phyloP scores from a whole-genome alignment of 1,284 basidiomycete genomes.

The Apiotrichum siamense region DNA sequence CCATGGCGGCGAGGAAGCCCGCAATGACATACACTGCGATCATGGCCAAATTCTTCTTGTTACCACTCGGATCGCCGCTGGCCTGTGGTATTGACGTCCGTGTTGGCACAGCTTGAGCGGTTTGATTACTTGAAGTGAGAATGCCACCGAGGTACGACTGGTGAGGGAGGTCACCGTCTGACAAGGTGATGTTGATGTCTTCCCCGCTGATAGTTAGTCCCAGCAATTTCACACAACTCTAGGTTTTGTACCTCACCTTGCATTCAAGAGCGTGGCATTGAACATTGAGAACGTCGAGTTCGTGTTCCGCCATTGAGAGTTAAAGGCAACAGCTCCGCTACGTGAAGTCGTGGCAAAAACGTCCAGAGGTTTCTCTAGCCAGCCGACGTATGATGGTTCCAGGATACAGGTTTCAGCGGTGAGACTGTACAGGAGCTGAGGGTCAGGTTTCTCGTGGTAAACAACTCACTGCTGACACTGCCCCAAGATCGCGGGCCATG shows the following conservation, averaged over 20 bases:
- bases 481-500: slow-evolving; percentile 66
- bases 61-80: slow-evolving; percentile 3
- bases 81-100: slow-evolving; percentile 4
- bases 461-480: slow-evolving; percentile 61
- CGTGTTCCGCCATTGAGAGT: slow-evolving; percentile 55
- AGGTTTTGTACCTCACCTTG: slow-evolving; percentile 31
- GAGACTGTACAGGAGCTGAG: slow-evolving; percentile 67
- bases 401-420: slow-evolving; percentile 66
- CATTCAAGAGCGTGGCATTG: slow-evolving; percentile 49
- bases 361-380: slow-evolving; percentile 67
- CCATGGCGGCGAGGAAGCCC: slow-evolving; percentile 71
- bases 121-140: slow-evolving; percentile 62
- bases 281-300: slow-evolving; percentile 54
- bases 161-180: slow-evolving; percentile 46
- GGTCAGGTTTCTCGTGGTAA: slow-evolving; percentile 1
- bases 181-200: slow-evolving; percentile 53
- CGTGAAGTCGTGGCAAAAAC: slow-evolving; percentile 55
- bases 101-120: slow-evolving; percentile 39
- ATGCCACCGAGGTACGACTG: slow-evolving; percentile 62
- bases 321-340: slow-evolving; percentile 52
- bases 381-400: slow-evolving; percentile 62
- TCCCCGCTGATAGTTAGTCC: slow-evolving; percentile 29
- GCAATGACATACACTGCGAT: slow-evolving; percentile 81
- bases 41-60: slow-evolving; percentile 44
- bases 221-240: slow-evolving; percentile 42